Conservation (phyloP, 2,329 filamentous ascomycete genomes). For the Thermomyces lanuginosus region DNA sequence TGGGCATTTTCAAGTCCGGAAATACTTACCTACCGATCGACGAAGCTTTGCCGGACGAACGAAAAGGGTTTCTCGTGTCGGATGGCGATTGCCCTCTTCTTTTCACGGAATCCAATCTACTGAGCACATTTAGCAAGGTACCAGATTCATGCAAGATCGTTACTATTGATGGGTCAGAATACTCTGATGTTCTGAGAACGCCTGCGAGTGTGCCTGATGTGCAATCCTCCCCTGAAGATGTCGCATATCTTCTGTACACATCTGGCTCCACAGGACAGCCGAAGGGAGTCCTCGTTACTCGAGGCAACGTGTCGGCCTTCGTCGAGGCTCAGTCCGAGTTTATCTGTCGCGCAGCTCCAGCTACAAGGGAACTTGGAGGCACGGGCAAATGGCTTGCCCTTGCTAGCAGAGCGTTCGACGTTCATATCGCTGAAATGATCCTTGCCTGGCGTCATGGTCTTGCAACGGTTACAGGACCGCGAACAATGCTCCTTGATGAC, state of each 20-base stretch:
- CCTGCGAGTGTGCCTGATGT: slow-evolving; percentile 9
- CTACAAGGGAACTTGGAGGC: slow-evolving; percentile 11
- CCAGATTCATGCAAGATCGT: slow-evolving; percentile 11
- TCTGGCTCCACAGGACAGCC: slow-evolving; percentile 36
- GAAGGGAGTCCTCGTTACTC: slow-evolving; percentile 49
- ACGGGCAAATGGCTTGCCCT: slow-evolving; percentile 18
- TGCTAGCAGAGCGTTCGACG: slow-evolving; percentile 19
- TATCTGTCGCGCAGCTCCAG: slow-evolving; percentile 11
- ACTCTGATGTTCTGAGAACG: slow-evolving; percentile 7
- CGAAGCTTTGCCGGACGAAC: slow-evolving; percentile 15
- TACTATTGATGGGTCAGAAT: slow-evolving; percentile 12
- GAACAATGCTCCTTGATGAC: slow-evolving; percentile 15
- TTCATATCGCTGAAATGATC: slow-evolving; percentile 16
- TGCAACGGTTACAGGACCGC: slow-evolving; percentile 12
- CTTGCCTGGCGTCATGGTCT: slow-evolving; percentile 17
- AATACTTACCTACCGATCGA: slow-evolving; percentile 21
- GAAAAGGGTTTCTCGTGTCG: slow-evolving; percentile 15
- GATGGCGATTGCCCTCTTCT: slow-evolving; percentile 15
- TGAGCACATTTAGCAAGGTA: slow-evolving; percentile 7
- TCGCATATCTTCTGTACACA: slow-evolving; percentile 46
- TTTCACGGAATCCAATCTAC: slow-evolving; percentile 13
- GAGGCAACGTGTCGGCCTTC: slow-evolving; percentile 14
- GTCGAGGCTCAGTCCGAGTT: slow-evolving; percentile 15
- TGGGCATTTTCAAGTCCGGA: slow-evolving; percentile 20
- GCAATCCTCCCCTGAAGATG: slow-evolving; percentile 8